Base-by-base conservation (phyloP, 306 rosid genomes). In the Vachellia collinsii region DNA sequence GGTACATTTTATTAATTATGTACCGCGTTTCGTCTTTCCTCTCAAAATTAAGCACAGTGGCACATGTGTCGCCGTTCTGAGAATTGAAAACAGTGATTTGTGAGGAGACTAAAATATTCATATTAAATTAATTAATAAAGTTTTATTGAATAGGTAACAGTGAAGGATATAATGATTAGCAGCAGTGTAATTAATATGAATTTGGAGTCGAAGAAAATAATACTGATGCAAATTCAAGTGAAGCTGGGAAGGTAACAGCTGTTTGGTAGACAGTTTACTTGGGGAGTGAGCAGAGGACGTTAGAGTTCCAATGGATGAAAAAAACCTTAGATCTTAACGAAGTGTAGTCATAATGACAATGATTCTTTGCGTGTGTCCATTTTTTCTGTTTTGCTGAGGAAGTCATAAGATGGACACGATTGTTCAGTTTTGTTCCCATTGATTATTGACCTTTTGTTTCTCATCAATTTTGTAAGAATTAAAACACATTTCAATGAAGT, bases 231-330 rank as follows among this genome's bases (percentile, higher is more conserved):
- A 51, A 17, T 54, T 17, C 67, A 76, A 85, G 62, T 38, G 59
- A 83, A 80, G 89, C 77, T 25, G 17, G 58, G 77, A 71, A 76
- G 76, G 77, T 77, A 82, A 82, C 85, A 90, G 80, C 86, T 86
- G 89, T 77, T 74, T 7, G 20, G 8, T 11, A 36, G 81, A 82
- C 86, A 81, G 74, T 77, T 77, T 83, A 83, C 82, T 85, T n/a
- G 88, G 79, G 80, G 67, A 16, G 12, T 41, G 88, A n/a, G 85
- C 83, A 20, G 65, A 61, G 17, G 65, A 50, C 72, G 65, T 83
- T 42, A 37, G 46, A 25, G 22, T 38, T 69, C 76, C 16, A 23
- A 36, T 1, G 7, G 17, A n/a, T 3, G 29, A 25, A 69, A 69
- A 75, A 61, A 51, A 51, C 42, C 2, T 29, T 2, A 29, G 34